phyloP scores from a whole-genome alignment of 164 flowering plant genomes.

The Buxus sempervirens region DNA sequence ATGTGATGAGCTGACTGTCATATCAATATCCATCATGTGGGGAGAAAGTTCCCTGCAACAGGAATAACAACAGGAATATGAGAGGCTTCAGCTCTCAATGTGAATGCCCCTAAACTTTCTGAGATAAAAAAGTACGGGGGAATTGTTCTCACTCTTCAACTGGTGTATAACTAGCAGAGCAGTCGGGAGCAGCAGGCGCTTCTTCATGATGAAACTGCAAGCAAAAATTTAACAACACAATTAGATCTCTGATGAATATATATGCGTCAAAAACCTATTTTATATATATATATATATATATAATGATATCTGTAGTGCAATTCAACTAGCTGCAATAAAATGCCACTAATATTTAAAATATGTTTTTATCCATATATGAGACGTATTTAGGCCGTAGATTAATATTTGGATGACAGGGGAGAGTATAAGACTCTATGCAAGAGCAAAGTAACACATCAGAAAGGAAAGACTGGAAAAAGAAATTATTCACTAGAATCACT shows the following conservation, averaged over 20 bases:
- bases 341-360: no score
- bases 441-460: no score
- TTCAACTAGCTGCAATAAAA: no score
- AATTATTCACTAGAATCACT: no score
- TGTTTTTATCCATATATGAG: no score
- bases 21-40: slow-evolving; percentile 23
- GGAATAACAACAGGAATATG: background rate
- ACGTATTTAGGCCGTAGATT: no score
- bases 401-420: no score
- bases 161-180: slow-evolving; percentile 18
- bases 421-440: no score
- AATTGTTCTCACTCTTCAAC: slow-evolving; percentile 33
- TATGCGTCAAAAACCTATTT: no score
- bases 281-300: background rate
- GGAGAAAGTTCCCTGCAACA: slow-evolving; percentile 41
- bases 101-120: background rate
- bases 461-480: no score
- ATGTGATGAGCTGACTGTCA: slow-evolving; percentile 19
- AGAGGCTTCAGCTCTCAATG: background rate
- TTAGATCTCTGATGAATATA: background rate
- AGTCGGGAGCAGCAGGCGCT: slow-evolving; percentile 13
- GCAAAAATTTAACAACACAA: background rate
- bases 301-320: no score
- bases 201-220: slow-evolving; percentile 37
- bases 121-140: background rate